phyloP scores from a whole-genome alignment of 1,139 yeast genomes.

The Taphrina pruni region DNA sequence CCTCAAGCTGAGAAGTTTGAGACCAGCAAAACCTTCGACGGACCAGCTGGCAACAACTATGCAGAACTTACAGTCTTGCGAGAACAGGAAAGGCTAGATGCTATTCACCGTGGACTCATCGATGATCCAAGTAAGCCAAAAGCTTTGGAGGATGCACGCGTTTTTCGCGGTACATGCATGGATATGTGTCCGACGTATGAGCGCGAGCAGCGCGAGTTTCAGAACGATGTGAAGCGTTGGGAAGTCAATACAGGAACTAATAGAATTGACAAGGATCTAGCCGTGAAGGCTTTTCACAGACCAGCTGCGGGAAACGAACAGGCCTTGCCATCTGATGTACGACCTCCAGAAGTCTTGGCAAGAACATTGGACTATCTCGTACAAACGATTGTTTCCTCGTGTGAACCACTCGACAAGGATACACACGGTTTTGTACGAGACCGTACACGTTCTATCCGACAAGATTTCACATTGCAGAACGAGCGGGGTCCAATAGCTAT shows the following conservation, averaged over 20 bases:
- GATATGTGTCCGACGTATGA: constrained; percentile 97
- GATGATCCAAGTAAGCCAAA: constrained; percentile 87
- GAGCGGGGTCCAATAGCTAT: constrained; percentile 92
- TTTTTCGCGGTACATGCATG: constrained; percentile 82
- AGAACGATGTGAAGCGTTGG: constrained; percentile 79
- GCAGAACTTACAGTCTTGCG: constrained; percentile 64
- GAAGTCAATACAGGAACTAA: constrained; percentile 70
- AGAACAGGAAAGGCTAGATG: constrained; percentile 73
- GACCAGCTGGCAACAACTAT: constrained; percentile 41
- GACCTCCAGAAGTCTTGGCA: constrained; percentile 80
- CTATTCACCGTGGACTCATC: constrained; percentile 83
- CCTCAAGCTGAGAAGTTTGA: constrained; percentile 10
- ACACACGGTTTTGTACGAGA: constrained; percentile 97
- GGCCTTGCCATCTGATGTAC: constrained; percentile 93
- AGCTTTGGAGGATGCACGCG: constrained; percentile 81
- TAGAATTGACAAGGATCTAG: constrained; percentile 66
- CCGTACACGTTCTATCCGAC: constrained; percentile 95
- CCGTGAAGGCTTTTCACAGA: constrained; percentile 91
- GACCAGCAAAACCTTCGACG: constrained; percentile 48
- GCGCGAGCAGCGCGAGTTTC: constrained; percentile 83
- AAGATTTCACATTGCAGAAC: constrained; percentile 95
- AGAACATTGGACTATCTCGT: constrained; percentile 44
- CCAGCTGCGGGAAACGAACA: constrained; percentile 99
- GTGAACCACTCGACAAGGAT: constrained; percentile 59
- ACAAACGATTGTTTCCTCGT: constrained; percentile 39